Evolutionary conservation across 805 yeast genomes (phyloP).

Genomic region (Candida silvatica): DNA sequence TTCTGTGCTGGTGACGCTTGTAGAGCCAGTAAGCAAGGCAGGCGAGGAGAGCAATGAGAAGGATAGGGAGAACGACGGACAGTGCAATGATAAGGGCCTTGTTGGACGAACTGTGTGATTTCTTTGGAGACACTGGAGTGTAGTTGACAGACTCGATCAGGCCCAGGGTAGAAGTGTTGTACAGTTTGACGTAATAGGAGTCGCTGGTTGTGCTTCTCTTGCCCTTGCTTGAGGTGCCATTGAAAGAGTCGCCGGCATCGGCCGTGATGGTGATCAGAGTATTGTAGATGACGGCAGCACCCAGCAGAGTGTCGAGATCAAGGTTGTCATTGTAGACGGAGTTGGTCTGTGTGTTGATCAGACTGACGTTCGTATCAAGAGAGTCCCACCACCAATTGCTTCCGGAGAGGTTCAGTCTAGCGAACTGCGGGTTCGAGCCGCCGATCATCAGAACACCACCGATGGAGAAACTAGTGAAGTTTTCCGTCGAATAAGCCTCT

Average conservation of each 20-base stretch:
- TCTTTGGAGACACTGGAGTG: conserved; percentile 12
- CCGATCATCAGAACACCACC: conserved; percentile 48
- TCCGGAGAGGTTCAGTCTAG: conserved; percentile 28
- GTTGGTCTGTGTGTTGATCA: conserved; percentile 17
- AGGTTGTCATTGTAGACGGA: conserved; percentile 15
- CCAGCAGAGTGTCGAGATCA: conserved; percentile 23
- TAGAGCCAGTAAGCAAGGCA: conserved; percentile 22
- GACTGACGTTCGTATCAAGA: conserved; percentile 17
- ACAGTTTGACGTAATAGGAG: conserved; percentile 30
- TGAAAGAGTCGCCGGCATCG: conserved; percentile 4
- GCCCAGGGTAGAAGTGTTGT: conserved; percentile 29
- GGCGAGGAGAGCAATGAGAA: conserved; percentile 26
- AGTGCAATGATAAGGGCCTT: conserved; percentile 33
- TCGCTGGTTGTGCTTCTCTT: conserved; percentile 11
- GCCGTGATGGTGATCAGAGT: conserved; percentile 36
- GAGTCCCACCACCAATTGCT: conserved; percentile 37
- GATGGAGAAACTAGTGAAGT: conserved; percentile 28
- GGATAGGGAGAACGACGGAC: conserved; percentile 36
- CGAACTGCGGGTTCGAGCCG: conserved; percentile 33
- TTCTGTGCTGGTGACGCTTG: conserved; percentile 18
- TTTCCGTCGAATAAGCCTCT: conserved; percentile 10
- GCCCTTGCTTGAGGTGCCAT: conserved; percentile 1
- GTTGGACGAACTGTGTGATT: conserved; percentile 8
- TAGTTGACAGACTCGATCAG: conserved; percentile 25
- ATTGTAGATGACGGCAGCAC: conserved; percentile 45